Base-by-base conservation (phyloP, 768 basidiomycete genomes). In the Podaxis carcinomalis region DNA sequence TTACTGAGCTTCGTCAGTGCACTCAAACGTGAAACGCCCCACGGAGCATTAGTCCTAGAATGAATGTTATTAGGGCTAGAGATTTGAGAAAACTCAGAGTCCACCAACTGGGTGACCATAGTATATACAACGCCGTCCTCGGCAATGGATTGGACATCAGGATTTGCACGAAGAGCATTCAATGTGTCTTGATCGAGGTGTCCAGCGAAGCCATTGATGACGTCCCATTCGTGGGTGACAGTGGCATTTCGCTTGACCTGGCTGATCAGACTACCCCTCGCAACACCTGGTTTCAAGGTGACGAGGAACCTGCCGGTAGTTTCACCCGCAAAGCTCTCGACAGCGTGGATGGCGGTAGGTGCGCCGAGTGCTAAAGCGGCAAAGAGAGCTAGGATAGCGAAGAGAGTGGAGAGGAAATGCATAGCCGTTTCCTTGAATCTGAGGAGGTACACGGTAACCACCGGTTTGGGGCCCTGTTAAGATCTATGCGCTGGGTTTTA, bases 181-280 rank as follows among this genome's bases (percentile, higher is more conserved):
- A 75, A 62, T 10, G 69, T 58, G 14, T 63, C 67, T 0, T 62
- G 64, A 50, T 69, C 64, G 44, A 72, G 64, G 23, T 66, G 50
- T 71, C 74, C 71, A 23, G 71, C 70, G 44, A 76, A 71, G 4
- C 73, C 73, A 37, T 74, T 72, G 53, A 75, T 63, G 49, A 68
- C 37, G 9, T 67, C 65, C 70, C 71, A 74, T 10, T 73, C 67
- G 3, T 61, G 59, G 5, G 59, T 61, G 10, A 61, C 36, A 3
- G 55, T 55, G 4, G 56, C 40, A 51, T 39, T 59, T 35, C 25
- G 16, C 13, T 61, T 54, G 19, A 65, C 47, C 21, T 59, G 56
- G 23, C 56, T 57, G 25, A 69, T 25, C 52, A 71, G 51, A 35
- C 51, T 61, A 19, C 46, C 23, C 50, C 63, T 65, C 13, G 65